Evolutionary conservation across 768 basidiomycete genomes (phyloP), one percentile per base, ranked within the genome.

Genomic region (Amanita brunnescens): DNA sequence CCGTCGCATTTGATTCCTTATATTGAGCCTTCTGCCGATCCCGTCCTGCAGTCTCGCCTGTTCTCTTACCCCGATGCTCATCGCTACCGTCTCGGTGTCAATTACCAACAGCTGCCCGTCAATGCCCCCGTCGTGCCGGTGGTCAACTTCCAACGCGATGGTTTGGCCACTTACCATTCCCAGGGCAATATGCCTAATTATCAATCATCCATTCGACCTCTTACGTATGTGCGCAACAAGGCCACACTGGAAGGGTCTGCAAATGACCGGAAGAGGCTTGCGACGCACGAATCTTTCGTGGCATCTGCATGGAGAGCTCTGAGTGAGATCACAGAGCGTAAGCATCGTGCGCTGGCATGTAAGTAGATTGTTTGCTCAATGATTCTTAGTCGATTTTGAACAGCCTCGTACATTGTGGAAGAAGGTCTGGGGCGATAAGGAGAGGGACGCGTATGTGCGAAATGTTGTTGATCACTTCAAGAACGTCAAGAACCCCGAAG

Each of bases 51-150:
- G 64, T 87, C 88, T 18, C 89, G 94, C 49, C 79, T 96, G 43
- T 97, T 96, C 82, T 90, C 91, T 3, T 98, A 98, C 75, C 85
- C 86, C 3, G 88, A 91, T 63, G 88, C 88, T 34, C 87, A 90
- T 63, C 85, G 87, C 52, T 83, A 90, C 70, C 85, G 88, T 63
- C 83, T 90, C 26, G 88, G 88, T 32, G 58, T 62, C 50, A 91
- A 91, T 72, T 87, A 90, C 70, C 77, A 84, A 61, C 87, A 95
- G 61, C 72, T 97, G 8, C 92, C 93, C 1, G 85, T 93, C 63
- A 97, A 97, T 65, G 75, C 80, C 5, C 86, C 91, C 1, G 62
- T 86, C 43, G 72, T 69, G 47, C 86, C 84, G 5, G 72, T 89
- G 49, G 77, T 81, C 55, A 93, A 95, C 79, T 95, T 94, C 87